phyloP scores from a whole-genome alignment of 2,329 filamentous ascomycete species.

The Nigrospora oryzae region DNA sequence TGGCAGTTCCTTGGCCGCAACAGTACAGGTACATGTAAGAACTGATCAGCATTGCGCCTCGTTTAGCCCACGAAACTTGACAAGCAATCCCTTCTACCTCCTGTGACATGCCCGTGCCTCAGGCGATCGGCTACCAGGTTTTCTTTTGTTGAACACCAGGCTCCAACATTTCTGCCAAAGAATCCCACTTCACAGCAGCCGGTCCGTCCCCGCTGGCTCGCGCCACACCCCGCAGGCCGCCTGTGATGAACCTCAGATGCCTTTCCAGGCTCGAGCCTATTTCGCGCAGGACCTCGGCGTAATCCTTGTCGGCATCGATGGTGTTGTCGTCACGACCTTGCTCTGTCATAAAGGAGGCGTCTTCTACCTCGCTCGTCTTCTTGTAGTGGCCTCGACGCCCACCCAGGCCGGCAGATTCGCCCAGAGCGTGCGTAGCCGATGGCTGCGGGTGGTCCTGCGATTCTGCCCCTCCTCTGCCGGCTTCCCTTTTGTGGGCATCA shows the following conservation, averaged over 20 bases:
- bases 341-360: conserved; percentile 20
- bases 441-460: conserved; percentile 29
- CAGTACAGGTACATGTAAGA: too few relatives aligned
- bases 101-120: too few relatives aligned
- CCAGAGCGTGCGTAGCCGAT: conserved; percentile 15
- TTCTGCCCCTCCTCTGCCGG: conserved; percentile 26
- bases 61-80: too few relatives aligned
- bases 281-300: conserved; percentile 42
- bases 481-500: conserved; percentile 40
- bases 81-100: too few relatives aligned
- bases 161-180: conserved; percentile 72
- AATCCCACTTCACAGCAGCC: conserved; percentile 61
- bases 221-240: conserved; percentile 66
- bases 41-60: too few relatives aligned
- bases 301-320: conserved; percentile 31
- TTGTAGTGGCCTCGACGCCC: conserved; percentile 10
- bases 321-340: conserved; percentile 16
- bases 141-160: conserved; percentile 19
- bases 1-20: too few relatives aligned
- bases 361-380: conserved; percentile 19
- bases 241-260: conserved; percentile 60
- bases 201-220: conserved; percentile 57
- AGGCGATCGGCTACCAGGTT: too few relatives aligned
- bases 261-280: conserved; percentile 57
- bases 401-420: background rate